These are phyloP conservation scores for Capronia coronata DNA, from an alignment of 2,329 filamentous ascomycete species.

Conservation along the genomic window DNA sequence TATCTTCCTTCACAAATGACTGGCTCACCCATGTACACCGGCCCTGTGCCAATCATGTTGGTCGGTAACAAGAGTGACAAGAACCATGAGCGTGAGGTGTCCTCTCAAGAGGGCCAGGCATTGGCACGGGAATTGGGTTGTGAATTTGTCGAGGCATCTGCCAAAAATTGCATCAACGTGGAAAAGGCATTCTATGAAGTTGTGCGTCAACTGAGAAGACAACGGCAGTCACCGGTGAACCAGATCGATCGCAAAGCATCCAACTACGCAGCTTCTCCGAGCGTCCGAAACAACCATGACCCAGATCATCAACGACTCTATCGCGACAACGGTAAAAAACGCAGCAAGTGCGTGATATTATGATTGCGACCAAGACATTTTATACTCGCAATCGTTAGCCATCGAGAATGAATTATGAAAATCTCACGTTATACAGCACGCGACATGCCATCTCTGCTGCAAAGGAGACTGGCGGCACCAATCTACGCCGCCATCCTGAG, in stretches of 20 bases:
- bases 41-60: conserved; percentile 84
- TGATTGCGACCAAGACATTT: conserved; percentile 10
- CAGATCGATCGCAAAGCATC: conserved; percentile 25
- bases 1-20: conserved; percentile 46
- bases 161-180: conserved; percentile 97
- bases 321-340: conserved; percentile 21
- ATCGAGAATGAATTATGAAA: conserved; percentile 12
- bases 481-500: background rate
- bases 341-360: conserved; percentile 26
- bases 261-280: conserved; percentile 14
- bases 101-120: conserved; percentile 89
- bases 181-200: conserved; percentile 99
- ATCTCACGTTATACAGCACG: conserved; percentile 1
- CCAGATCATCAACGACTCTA: conserved; percentile 22
- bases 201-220: conserved; percentile 78
- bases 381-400: background rate
- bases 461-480: background rate
- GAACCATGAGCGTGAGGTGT: conserved; percentile 91
- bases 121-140: conserved; percentile 87
- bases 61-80: conserved; percentile 98
- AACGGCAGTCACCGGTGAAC: conserved; percentile 53
- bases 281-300: conserved; percentile 14
- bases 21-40: conserved; percentile 39
- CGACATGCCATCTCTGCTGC: conserved; percentile 1
- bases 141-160: conserved; percentile 93